Evolutionary conservation across 768 basidiomycete genomes (phyloP), one percentile per base, ranked within the genome.

Genomic region (Trametes sanguinea): DNA sequence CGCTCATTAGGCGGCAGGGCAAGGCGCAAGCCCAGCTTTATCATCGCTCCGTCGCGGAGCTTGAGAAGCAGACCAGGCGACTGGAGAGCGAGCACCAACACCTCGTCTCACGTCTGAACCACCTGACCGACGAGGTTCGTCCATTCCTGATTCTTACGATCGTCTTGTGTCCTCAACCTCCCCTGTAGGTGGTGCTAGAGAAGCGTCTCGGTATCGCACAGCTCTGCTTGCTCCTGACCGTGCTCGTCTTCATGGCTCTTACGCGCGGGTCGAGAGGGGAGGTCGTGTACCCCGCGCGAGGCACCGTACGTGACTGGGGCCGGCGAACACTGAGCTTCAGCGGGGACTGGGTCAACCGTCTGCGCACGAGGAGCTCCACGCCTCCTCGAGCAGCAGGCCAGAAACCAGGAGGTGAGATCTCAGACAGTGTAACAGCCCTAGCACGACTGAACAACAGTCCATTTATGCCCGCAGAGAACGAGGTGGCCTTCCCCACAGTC

Each of bases 201-300:
- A 95, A 96, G 68, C 87, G 94, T 2, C 83, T 97, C 0, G 89
- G 94, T 2, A 85, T 97, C 22, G 90, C 90, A 0, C 95, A 98
- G 68, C 81, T 98, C 0, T 87, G 89, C 70, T 80, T 95, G 6
- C 80, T 96, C 5, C 79, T 97, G 3, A 84, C 88, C 0, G 88
- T 97, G 9, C 82, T 96, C 17, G 78, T 94, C 11, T 94, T 97
- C 72, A 90, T 96, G 75, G 85, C 88, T 16, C 80, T 96, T 54
- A 95, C 94, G 4, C 84, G 94, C 5, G 92, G 92, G 6, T 89
- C 85, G 1, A 70, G 69, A n/a, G 70, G 71, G 22, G 76, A 76
- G 56, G 61, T 66, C 35, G 62, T 70, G 5, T 63, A 63, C 46
- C 51, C 54, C 0, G 27, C 64, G 22, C 42, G 57, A 32, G 17